phyloP scores from a whole-genome alignment of 2,329 filamentous ascomycete genomes.

The Capronia americana region DNA sequence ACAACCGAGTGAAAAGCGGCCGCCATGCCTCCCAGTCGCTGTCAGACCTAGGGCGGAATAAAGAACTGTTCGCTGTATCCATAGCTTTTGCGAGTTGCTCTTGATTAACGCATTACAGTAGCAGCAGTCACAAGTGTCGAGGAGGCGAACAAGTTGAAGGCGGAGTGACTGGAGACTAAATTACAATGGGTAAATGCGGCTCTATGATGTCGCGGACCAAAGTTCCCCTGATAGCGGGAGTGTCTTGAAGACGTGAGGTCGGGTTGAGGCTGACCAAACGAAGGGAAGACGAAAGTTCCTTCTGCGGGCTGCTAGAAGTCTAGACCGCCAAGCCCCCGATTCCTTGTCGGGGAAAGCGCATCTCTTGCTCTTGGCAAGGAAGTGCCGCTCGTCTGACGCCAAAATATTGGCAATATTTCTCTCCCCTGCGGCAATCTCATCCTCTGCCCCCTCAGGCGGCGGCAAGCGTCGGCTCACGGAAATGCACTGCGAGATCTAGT shows the following conservation, averaged over 20 bases:
- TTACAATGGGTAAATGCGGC: not conserved
- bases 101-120: slow-evolving; percentile 5
- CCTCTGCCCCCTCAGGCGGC: not conserved
- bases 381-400: not conserved
- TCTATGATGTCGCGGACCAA: not conserved
- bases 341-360: not conserved
- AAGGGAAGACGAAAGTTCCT: not conserved
- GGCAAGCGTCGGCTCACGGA: not conserved
- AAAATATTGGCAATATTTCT: not conserved
- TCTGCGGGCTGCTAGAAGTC: not conserved
- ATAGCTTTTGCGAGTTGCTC: not conserved
- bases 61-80: slow-evolving; percentile 2
- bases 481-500: not conserved
- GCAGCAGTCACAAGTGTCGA: not conserved
- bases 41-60: slow-evolving; percentile 17
- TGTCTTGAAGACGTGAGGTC: not conserved
- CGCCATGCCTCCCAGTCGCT: slow-evolving; percentile 68
- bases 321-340: not conserved
- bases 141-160: not conserved
- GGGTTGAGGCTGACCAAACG: not conserved
- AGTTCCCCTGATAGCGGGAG: not conserved
- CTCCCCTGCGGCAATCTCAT: not conserved
- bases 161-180: slow-evolving; percentile 4
- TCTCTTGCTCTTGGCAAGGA: not conserved
- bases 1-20: slow-evolving; percentile 71